These are phyloP conservation scores for Canariomyces notabilis DNA, from an alignment of 2,329 filamentous ascomycete species.

Conservation along the genomic window DNA sequence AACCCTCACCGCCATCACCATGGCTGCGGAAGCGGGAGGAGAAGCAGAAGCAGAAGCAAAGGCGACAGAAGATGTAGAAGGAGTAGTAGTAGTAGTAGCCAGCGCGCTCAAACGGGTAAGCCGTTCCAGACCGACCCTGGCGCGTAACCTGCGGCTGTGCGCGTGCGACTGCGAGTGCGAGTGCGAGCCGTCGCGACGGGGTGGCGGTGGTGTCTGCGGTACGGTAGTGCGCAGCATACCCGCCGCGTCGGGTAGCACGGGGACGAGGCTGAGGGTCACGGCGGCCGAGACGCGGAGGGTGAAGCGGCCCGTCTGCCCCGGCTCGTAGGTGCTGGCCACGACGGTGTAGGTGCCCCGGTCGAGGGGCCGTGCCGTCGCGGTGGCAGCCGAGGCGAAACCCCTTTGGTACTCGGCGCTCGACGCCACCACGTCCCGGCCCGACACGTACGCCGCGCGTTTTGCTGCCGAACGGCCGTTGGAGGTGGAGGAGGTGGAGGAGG, in stretches of 20 bases:
- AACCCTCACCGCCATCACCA: slow-evolving; percentile 52
- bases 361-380: slow-evolving; percentile 37
- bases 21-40: slow-evolving; percentile 17
- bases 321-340: slow-evolving; percentile 85
- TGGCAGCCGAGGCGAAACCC: slow-evolving; percentile 66
- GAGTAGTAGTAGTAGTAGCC: slow-evolving; percentile 30
- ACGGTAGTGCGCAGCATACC: slow-evolving; percentile 61
- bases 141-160: slow-evolving; percentile 38
- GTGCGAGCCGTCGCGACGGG: too few species aligned
- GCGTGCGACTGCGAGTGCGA: slow-evolving; percentile 37
- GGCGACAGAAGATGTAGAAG: too few species aligned
- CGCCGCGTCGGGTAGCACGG: slow-evolving; percentile 67
- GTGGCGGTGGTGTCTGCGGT: too few species aligned
- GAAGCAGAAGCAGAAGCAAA: slow-evolving; percentile 2
- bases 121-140: slow-evolving; percentile 36
- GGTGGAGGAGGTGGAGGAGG: slow-evolving; percentile 42
- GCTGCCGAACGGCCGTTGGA: too few species aligned
- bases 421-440: slow-evolving; percentile 70
- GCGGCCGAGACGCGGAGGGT: slow-evolving; percentile 68
- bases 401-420: slow-evolving; percentile 87
- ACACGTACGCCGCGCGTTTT: slow-evolving; percentile 65
- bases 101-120: slow-evolving; percentile 60
- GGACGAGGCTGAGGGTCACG: slow-evolving; percentile 48
- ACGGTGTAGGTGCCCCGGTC: slow-evolving; percentile 76
- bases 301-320: slow-evolving; percentile 70